Evolutionary conservation across 176 grass and related monocot genomes (phyloP).

Genomic region (Oryza meyeriana): DNA sequence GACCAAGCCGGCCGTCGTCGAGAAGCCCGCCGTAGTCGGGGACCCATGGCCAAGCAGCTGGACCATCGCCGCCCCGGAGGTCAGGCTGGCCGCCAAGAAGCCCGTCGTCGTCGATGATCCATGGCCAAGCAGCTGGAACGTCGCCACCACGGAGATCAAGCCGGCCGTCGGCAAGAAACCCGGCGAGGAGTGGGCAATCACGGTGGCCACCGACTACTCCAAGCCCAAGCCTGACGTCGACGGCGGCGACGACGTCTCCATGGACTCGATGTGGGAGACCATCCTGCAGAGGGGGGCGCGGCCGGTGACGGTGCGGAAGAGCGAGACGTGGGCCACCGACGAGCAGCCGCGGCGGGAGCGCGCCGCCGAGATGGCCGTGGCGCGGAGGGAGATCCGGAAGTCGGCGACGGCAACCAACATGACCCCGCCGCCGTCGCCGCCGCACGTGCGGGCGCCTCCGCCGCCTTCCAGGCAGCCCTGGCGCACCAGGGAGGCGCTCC

Average conservation of each 20-base stretch:
- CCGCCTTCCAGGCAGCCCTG: slow-evolving; percentile 38
- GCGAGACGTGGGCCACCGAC: slow-evolving; percentile 61
- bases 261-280: slow-evolving; percentile 53
- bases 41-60: neutral
- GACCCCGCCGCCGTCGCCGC: slow-evolving; percentile 5
- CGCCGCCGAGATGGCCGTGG: slow-evolving; percentile 15
- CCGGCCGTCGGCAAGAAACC: neutral
- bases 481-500: slow-evolving; percentile 64
- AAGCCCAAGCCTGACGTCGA: neutral
- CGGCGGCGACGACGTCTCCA: neutral
- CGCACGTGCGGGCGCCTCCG: neutral
- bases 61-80: neutral
- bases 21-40: neutral
- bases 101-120: neutral
- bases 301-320: slow-evolving; percentile 55
- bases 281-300: slow-evolving; percentile 30
- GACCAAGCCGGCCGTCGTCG: neutral
- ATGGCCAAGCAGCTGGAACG: neutral
- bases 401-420: slow-evolving; percentile 25
- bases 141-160: neutral
- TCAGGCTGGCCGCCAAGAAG: neutral
- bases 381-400: slow-evolving; percentile 30
- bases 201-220: neutral
- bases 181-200: neutral
- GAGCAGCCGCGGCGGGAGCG: slow-evolving; percentile 33